phyloP scores from a whole-genome alignment of 1,139 yeast species.

The Pichia sp. region DNA sequence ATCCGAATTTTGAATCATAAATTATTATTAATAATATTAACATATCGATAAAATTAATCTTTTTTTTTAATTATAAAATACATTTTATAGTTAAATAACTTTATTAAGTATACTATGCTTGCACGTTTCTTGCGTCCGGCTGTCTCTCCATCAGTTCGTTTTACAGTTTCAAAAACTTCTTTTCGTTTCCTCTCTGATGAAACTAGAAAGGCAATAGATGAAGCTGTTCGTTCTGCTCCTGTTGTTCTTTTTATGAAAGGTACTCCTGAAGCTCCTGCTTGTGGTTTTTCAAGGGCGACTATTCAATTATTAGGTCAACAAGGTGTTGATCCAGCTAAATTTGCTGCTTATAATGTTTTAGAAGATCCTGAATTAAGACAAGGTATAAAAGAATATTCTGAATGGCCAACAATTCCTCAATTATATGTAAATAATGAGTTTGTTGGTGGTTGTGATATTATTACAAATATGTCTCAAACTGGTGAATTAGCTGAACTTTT shows the following conservation, averaged over 20 bases:
- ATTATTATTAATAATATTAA: no score
- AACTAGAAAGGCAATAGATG: slow-evolving; percentile 74
- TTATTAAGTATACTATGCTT: not conserved
- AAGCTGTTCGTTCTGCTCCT: slow-evolving; percentile 81
- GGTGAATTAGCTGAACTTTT: slow-evolving; percentile 88
- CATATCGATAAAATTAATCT: no score
- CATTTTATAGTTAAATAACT: not conserved
- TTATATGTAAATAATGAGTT: slow-evolving; percentile 72
- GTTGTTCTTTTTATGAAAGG: slow-evolving; percentile 96
- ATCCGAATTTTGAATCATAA: no score
- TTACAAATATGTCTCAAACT: slow-evolving; percentile 81
- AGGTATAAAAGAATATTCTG: slow-evolving; percentile 91
- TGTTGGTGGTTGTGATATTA: slow-evolving; percentile 95
- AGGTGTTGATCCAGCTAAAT: slow-evolving; percentile 93
- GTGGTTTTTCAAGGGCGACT: slow-evolving; percentile 96
- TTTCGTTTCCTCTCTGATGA: slow-evolving; percentile 69
- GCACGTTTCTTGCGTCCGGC: not conserved
- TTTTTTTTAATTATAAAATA: not conserved
- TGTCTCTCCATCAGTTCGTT: slow-evolving; percentile 10
- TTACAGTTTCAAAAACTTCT: not conserved
- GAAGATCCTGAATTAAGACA: slow-evolving; percentile 90
- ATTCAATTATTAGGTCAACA: slow-evolving; percentile 91
- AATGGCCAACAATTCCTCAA: slow-evolving; percentile 88
- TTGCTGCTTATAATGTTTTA: slow-evolving; percentile 94
- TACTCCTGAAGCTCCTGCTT: slow-evolving; percentile 96